These are phyloP conservation scores for Apophysomyces variabilis DNA, from an alignment of 371 early-diverging fungal species.

Conservation along the genomic window DNA sequence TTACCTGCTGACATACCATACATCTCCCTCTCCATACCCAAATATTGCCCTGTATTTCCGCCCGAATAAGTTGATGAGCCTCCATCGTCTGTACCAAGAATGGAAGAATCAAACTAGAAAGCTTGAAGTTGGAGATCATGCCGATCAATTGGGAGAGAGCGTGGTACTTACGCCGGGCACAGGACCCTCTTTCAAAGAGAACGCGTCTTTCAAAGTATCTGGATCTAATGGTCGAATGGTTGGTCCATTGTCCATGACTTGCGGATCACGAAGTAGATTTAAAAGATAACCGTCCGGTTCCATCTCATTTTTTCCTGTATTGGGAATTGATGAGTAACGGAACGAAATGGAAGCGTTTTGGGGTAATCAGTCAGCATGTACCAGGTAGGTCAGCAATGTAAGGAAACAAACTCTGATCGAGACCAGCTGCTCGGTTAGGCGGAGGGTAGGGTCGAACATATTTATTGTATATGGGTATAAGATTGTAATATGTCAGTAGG, in stretches of 20 bases:
- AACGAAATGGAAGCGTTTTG: not conserved
- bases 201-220: conserved; percentile 56
- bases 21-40: conserved; percentile 14
- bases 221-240: conserved; percentile 41
- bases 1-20: conserved; percentile 20
- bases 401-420: conserved; percentile 51
- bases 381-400: conserved; percentile 65
- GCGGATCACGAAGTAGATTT: conserved; percentile 49
- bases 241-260: conserved; percentile 37
- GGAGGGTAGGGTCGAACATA: conserved; percentile 58
- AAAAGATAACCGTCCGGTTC: conserved; percentile 49
- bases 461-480: conserved; percentile 60
- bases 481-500: conserved; percentile 57
- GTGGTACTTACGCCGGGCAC: conserved; percentile 56
- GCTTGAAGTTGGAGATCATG: too few relatives aligned
- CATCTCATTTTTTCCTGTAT: conserved; percentile 40
- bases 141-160: too few relatives aligned
- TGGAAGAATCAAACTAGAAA: conserved; percentile 60
- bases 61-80: conserved; percentile 18
- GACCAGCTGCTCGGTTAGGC: conserved; percentile 39
- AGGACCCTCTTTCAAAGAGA: conserved; percentile 59
- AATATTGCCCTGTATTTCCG: conserved; percentile 20
- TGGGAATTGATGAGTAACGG: not conserved
- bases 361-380: conserved; percentile 21
- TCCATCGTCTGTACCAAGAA: conserved; percentile 58